phyloP scores from a whole-genome alignment of 2,329 filamentous ascomycete genomes.

The Xylariaceae sp. region DNA sequence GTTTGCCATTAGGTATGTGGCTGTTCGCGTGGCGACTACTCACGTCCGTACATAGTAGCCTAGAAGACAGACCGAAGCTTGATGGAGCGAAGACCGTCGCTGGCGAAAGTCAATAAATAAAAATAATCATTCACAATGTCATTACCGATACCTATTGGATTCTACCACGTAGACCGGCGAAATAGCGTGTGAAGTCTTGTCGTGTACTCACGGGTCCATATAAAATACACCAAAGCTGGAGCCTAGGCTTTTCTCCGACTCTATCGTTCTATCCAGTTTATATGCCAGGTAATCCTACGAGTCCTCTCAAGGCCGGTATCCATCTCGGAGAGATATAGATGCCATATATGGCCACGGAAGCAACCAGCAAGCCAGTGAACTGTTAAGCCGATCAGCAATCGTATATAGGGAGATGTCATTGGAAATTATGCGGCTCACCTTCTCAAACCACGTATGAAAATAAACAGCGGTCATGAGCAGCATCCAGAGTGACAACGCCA shows the following conservation, averaged over 20 bases:
- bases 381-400: conserved; percentile 9
- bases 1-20: too few species aligned
- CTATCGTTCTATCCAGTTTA: conserved; percentile 7
- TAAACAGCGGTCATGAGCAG: conserved; percentile 96
- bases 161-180: neutral
- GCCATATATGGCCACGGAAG: conserved; percentile 22
- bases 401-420: neutral
- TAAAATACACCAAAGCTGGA: neutral
- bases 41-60: too few species aligned
- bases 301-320: conserved; percentile 20
- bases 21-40: too few species aligned
- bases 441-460: conserved; percentile 98
- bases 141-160: neutral
- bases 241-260: neutral
- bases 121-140: neutral
- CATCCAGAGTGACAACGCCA: conserved; percentile 84
- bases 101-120: neutral
- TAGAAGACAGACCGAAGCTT: too few species aligned
- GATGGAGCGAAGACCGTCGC: too few species aligned
- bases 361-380: conserved; percentile 23
- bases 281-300: conserved; percentile 26
- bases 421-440: conserved; percentile 51
- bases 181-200: conserved; percentile 3
- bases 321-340: conserved; percentile 26
- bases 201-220: conserved; percentile 5